phyloP scores from a whole-genome alignment of 2,329 filamentous ascomycete species.

The Calonectria pseudoreteaudii region DNA sequence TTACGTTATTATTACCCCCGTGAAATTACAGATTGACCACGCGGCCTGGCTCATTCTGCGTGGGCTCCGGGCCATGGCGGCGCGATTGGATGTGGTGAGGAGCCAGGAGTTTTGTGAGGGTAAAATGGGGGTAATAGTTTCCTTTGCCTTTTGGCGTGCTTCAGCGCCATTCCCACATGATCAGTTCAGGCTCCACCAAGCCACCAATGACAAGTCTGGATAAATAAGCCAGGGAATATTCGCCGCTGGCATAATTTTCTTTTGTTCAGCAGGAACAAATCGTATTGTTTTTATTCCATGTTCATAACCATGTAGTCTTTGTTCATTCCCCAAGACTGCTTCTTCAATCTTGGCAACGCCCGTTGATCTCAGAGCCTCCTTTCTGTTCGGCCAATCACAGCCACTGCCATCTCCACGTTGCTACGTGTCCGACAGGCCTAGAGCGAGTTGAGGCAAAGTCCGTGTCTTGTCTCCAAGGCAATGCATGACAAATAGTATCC shows the following conservation, averaged over 20 bases:
- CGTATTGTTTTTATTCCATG: background rate
- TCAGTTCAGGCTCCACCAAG: background rate
- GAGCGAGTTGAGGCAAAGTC: background rate
- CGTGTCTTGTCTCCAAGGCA: background rate
- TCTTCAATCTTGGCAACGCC: background rate
- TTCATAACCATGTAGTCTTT: background rate
- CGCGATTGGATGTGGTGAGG: conserved; percentile 13
- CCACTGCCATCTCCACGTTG: background rate
- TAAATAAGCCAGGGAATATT: background rate
- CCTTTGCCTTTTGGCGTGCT: conserved; percentile 2
- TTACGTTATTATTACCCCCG: conserved; percentile 21
- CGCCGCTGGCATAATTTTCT: background rate
- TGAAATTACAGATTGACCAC: conserved; percentile 5
- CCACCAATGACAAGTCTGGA: background rate
- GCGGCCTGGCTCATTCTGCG: conserved; percentile 1
- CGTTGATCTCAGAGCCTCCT: background rate
- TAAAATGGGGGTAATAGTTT: conserved; percentile 24
- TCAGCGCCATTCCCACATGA: background rate
- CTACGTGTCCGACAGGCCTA: background rate
- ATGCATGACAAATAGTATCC: conserved; percentile 16
- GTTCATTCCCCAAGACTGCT: background rate
- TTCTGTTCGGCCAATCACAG: background rate
- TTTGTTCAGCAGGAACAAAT: background rate
- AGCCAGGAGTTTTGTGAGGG: conserved; percentile 22
- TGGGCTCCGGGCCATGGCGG: background rate